Evolutionary conservation across 1,284 basidiomycete genomes (phyloP), one percentile per base, ranked within the genome.

Genomic region (Ganoderma resinaceum): DNA sequence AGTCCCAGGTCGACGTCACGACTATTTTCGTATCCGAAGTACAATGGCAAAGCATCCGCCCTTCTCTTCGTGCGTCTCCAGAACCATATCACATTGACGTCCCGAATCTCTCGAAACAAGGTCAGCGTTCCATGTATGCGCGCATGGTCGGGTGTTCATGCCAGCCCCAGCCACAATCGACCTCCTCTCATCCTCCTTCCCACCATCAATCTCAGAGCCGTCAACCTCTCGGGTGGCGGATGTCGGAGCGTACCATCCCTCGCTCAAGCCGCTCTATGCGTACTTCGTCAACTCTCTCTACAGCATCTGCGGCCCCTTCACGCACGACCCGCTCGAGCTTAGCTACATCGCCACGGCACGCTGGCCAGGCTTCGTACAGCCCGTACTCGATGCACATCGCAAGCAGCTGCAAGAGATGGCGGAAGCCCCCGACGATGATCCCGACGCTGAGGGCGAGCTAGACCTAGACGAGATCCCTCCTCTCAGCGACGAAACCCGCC

Each of bases 61-160:
- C 94, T 0, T 78, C 86, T 0, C 78, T 91, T 6, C 92, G 91
- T 3, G 90, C 92, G 33, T 87, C 92, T 0, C 87, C 89, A 0
- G 93, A 95, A 75, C 95, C 95, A 0, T 90, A 91, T 72, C 88
- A 89, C 75, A 78, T 96, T n/a, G 88, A 91, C 67, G 79, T 93
- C 0, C 80, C 85, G 0, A 80, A 87, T 0, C 82, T 85, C 1
- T 80, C 81, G n/a, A 91, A 91, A 81, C 83, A 90, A 82, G 86
- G 93, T 91, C 67, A 52, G 83, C 14, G 8, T 2, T 58, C 16
- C 37, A 38, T 38, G 23, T 77, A 0, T 26, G n/a, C 33, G 20
- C 18, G 33, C 43, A 16, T 42, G 42, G 31, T 62, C 40, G 23
- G 14, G 52, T 35, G 62, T 16, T 61, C 16, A 26, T 31, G 35